These are phyloP conservation scores for Cyberlindnera euphorbiiphila DNA, from an alignment of 805 yeast species.

Conservation along the genomic window DNA sequence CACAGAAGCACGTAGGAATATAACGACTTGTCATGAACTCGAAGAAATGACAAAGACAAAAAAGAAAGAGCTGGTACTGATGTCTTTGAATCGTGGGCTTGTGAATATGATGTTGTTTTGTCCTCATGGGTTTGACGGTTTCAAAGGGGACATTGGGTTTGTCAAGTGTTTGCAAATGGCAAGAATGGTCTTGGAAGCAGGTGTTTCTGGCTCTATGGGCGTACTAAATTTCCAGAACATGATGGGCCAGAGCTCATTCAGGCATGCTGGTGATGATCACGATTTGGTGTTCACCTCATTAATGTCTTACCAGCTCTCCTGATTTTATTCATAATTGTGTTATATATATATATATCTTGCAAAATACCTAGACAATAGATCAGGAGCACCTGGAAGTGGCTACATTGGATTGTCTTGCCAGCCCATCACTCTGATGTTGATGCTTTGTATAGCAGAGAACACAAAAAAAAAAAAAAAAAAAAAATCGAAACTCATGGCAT, in stretches of 20 bases:
- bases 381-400: no score
- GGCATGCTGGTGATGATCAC: slow-evolving; percentile 4
- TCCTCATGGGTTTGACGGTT: slow-evolving; percentile 13
- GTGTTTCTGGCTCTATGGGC: slow-evolving; percentile 5
- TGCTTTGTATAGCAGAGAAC: no score
- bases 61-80: slow-evolving; percentile 1
- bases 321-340: background rate
- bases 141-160: slow-evolving; percentile 4
- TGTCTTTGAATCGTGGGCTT: slow-evolving; percentile 7
- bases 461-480: no score
- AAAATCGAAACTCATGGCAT: no score
- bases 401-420: no score
- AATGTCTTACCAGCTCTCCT: slow-evolving; percentile 13
- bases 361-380: no score
- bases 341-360: background rate
- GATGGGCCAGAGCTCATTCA: slow-evolving; percentile 17
- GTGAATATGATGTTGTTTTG: slow-evolving; percentile 16
- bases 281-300: slow-evolving; percentile 17
- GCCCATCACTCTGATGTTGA: no score
- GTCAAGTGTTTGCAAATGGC: slow-evolving; percentile 9
- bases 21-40: slow-evolving; percentile 2
- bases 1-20: slow-evolving; percentile 1
- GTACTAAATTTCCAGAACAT: slow-evolving; percentile 19
- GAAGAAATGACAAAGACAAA: slow-evolving; percentile 1
- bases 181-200: slow-evolving; percentile 3